phyloP scores from a whole-genome alignment of 2,329 filamentous ascomycete species.

The Trichoderma sp. region DNA sequence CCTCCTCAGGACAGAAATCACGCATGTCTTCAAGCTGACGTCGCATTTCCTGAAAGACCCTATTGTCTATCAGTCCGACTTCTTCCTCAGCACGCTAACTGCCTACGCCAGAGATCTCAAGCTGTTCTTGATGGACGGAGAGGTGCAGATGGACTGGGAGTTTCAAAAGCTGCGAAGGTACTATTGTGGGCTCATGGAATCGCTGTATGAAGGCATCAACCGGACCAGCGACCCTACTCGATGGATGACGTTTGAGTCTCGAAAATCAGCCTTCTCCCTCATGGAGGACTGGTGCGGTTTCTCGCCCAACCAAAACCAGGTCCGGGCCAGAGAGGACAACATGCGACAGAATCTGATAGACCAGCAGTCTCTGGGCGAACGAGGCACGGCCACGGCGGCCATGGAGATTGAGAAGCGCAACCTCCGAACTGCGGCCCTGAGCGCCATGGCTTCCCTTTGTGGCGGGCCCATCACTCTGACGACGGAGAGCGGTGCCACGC shows the following conservation, averaged over 20 bases:
- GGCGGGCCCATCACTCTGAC: constrained; percentile 82
- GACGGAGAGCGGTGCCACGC: constrained; percentile 81
- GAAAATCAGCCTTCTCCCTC: constrained; percentile 90
- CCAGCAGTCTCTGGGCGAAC: constrained; percentile 73
- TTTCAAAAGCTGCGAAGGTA: constrained; percentile 90
- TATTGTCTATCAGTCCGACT: constrained; percentile 82
- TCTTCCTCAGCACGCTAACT: constrained; percentile 85
- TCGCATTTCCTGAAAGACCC: constrained; percentile 82
- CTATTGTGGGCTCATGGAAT: constrained; percentile 92
- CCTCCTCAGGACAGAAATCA: constrained; percentile 86
- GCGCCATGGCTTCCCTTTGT: constrained; percentile 93
- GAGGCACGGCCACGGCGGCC: constrained; percentile 78
- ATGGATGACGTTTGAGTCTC: constrained; percentile 97
- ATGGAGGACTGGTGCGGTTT: constrained; percentile 99
- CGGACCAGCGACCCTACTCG: constrained; percentile 79
- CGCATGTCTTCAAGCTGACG: constrained; percentile 92
- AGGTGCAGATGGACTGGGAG: constrained; percentile 92
- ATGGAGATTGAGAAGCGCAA: constrained; percentile 98
- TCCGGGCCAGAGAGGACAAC: constrained; percentile 78
- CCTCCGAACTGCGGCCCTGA: constrained; percentile 83
- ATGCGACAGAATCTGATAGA: constrained; percentile 86
- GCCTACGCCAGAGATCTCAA: constrained; percentile 90
- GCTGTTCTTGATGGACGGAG: constrained; percentile 89
- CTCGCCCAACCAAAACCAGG: constrained; percentile 84
- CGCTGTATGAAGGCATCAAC: constrained; percentile 89